A percentile compares a stretch with the other conserved stretches of the same genome.
Conservation (phyloP, 768 basidiomycete genomes). For the Chlorophyllum brunneum region DNA sequence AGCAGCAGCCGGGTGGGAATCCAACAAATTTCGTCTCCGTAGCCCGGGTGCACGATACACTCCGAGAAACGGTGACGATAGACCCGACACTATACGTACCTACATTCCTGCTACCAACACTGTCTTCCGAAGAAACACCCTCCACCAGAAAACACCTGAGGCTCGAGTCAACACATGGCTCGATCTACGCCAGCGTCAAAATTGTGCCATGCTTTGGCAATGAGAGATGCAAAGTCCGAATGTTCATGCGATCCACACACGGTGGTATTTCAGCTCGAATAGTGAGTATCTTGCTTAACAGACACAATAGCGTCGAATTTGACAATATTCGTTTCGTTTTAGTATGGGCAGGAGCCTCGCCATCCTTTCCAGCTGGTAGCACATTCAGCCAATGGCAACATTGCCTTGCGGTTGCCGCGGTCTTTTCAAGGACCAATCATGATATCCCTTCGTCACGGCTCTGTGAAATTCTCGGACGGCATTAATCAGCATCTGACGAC, state of each 20-base stretch:
- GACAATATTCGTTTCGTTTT: not conserved
- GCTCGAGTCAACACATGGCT: constrained; percentile 27
- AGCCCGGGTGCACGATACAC: constrained; percentile 21
- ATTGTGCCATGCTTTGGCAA: constrained; percentile 12
- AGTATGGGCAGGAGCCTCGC: constrained; percentile 15
- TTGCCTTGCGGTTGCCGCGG: constrained; percentile 34
- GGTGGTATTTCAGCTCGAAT: constrained; percentile 26
- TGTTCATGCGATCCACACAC: constrained; percentile 25
- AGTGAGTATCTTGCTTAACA: constrained; percentile 16
- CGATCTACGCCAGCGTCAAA: constrained; percentile 21
- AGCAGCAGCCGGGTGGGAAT: constrained; percentile 9
- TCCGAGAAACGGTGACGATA: constrained; percentile 25
- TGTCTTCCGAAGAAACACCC: constrained; percentile 23
- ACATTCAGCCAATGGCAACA: constrained; percentile 25
- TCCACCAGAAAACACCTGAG: constrained; percentile 24
- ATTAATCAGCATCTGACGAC: constrained; percentile 26
- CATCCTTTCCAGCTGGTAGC: constrained; percentile 23
- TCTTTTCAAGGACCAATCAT: constrained; percentile 36
- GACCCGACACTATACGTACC: constrained; percentile 28
- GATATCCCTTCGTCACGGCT: constrained; percentile 29
- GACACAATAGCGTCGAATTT: not conserved
- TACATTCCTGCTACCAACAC: constrained; percentile 21
- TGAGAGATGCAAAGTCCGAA: constrained; percentile 17
- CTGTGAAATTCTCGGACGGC: constrained; percentile 29
- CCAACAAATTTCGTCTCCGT: constrained; percentile 26